phyloP scores from a whole-genome alignment of 495 filamentous ascomycete species.

The Penicillium fimorum region DNA sequence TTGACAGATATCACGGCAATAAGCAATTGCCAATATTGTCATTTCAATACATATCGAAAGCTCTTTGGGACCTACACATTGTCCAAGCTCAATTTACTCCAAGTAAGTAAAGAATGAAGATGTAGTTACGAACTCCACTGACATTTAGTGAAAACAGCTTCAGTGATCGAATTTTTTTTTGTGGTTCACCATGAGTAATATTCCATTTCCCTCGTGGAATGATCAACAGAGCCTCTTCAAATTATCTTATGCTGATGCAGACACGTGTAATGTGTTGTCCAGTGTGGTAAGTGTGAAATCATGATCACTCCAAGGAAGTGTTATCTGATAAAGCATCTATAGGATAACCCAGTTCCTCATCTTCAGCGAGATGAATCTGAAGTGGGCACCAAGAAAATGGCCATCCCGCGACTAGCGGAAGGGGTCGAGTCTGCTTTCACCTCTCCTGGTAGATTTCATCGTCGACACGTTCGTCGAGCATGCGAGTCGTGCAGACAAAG shows the following conservation, averaged over 20 bases:
- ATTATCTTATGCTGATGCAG: conserved; percentile 31
- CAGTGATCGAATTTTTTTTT: background rate
- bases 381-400: conserved; percentile 35
- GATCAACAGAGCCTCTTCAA: conserved; percentile 34
- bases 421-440: conserved; percentile 38
- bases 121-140: background rate
- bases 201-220: conserved; percentile 29
- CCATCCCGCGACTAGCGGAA: conserved; percentile 44
- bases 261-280: conserved; percentile 30
- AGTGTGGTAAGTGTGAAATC: conserved; percentile 26
- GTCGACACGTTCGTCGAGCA: conserved; percentile 46
- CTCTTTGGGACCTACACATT: background rate
- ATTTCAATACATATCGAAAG: conserved; percentile 1
- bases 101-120: background rate
- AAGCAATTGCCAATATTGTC: background rate
- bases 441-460: conserved; percentile 39
- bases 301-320: background rate
- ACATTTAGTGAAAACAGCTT: background rate
- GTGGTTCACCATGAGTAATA: conserved; percentile 27
- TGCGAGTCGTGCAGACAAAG: conserved; percentile 50
- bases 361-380: conserved; percentile 21
- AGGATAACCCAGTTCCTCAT: conserved; percentile 28
- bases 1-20: conserved; percentile 2
- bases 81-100: background rate
- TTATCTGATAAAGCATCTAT: conserved; percentile 7